These are phyloP conservation scores for Arthrobotrys musiformis DNA, from an alignment of 2,329 filamentous ascomycete genomes.

Conservation along the genomic window DNA sequence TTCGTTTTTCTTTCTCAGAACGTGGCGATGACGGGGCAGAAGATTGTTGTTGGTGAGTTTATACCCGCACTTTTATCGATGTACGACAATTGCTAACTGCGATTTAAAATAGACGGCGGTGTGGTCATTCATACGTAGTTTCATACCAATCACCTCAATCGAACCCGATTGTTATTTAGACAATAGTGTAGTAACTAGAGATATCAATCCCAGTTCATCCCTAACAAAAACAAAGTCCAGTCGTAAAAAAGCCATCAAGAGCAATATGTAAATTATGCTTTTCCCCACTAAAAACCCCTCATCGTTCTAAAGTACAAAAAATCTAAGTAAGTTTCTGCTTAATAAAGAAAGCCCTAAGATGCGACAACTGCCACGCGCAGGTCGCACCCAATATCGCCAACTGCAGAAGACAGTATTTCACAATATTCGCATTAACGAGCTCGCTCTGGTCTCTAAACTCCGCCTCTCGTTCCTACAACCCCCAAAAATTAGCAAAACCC, in stretches of 20 bases:
- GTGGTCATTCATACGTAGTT: constrained; percentile 28
- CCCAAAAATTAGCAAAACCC: constrained; percentile 27
- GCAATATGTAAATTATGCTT: constrained; percentile 11
- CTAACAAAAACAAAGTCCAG: too few relatives aligned
- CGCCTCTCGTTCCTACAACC: constrained; percentile 84
- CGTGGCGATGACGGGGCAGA: constrained; percentile 57
- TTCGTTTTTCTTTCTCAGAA: constrained; percentile 69
- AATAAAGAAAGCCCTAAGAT: constrained; percentile 97
- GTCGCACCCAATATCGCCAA: constrained; percentile 83
- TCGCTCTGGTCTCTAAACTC: constrained; percentile 99
- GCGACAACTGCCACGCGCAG: constrained; percentile 96
- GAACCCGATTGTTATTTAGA: constrained; percentile 11
- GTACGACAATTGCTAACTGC: neutral
- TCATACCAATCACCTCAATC: constrained; percentile 18
- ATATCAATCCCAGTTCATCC: neutral
- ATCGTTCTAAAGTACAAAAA: neutral
- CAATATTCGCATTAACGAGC: constrained; percentile 86
- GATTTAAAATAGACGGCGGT: constrained; percentile 20
- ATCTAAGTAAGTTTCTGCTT: constrained; percentile 97
- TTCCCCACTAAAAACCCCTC: neutral
- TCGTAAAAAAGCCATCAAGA: too few relatives aligned
- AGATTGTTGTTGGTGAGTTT: constrained; percentile 56
- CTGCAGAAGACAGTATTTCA: constrained; percentile 94
- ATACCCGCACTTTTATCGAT: neutral
- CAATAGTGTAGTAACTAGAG: neutral